phyloP scores from a whole-genome alignment of 768 basidiomycete genomes.

The Lactarius evosmus region DNA sequence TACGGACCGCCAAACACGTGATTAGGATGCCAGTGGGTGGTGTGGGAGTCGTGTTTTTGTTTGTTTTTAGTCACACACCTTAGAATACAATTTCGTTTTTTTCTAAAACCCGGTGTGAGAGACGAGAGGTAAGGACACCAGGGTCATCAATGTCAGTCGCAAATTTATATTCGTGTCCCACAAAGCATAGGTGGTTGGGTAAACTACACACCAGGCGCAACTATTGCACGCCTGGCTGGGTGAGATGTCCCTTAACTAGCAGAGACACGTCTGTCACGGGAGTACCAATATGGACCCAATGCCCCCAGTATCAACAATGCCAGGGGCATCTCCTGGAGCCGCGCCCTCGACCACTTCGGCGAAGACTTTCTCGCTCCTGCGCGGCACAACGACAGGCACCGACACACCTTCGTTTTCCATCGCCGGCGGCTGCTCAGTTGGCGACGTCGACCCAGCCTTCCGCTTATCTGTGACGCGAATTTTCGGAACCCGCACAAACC shows the following conservation, averaged over 20 bases:
- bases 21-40: background rate
- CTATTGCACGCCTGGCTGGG: background rate
- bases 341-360: constrained; percentile 49
- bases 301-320: background rate
- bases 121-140: no score
- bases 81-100: no score
- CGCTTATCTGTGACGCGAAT: constrained; percentile 59
- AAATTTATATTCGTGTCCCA: background rate
- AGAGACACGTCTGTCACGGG: constrained; percentile 12
- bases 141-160: background rate
- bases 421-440: constrained; percentile 35
- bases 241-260: background rate
- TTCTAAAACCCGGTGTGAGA: no score
- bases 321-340: background rate
- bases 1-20: constrained; percentile 5
- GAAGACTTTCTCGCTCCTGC: constrained; percentile 39
- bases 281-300: constrained; percentile 24
- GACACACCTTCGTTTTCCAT: constrained; percentile 62
- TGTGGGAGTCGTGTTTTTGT: no score
- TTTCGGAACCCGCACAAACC: constrained; percentile 56
- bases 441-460: background rate
- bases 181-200: background rate
- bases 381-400: constrained; percentile 65
- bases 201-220: background rate
- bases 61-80: no score